Percentiles rank a stretch among this genome's conserved stretches.
Conservation (phyloP, 75 land plant species). For the Azolla pinnata region DNA sequence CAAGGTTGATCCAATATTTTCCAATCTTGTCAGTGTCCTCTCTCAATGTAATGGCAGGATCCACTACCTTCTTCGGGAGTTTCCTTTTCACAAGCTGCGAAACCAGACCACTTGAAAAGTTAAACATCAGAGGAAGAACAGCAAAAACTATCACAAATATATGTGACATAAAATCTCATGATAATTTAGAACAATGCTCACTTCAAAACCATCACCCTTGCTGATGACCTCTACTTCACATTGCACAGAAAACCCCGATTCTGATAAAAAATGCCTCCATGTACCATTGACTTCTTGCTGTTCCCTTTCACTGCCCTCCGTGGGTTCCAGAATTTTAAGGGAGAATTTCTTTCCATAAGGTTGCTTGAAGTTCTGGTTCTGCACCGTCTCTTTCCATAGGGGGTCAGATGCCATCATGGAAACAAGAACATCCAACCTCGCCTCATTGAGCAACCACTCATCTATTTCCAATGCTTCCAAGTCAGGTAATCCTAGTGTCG, state of each 20-base stretch:
- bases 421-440: slow-evolving; percentile 55
- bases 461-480: slow-evolving; percentile 56
- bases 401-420: slow-evolving; percentile 51
- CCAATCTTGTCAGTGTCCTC: slow-evolving; percentile 77
- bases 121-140: not conserved
- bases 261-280: slow-evolving; percentile 56
- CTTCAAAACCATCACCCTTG: slow-evolving; percentile 92
- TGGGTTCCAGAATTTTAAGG: not conserved
- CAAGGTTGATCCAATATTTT: slow-evolving; percentile 67
- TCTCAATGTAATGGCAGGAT: slow-evolving; percentile 53
- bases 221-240: slow-evolving; percentile 76
- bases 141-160: no score
- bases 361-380: not conserved
- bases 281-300: slow-evolving; percentile 58
- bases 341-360: not conserved
- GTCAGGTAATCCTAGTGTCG: slow-evolving; percentile 49
- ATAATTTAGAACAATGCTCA: slow-evolving; percentile 7
- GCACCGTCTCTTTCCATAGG: not conserved
- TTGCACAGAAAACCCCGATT: slow-evolving; percentile 51
- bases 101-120: slow-evolving; percentile 2
- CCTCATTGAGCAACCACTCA: slow-evolving; percentile 46
- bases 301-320: slow-evolving; percentile 17
- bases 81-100: slow-evolving; percentile 74
- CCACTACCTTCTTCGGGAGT: slow-evolving; percentile 64
- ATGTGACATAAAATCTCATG: slow-evolving; percentile 2